Evolutionary conservation across 2,329 filamentous ascomycete species (phyloP), one percentile per base, ranked within the genome.

Genomic region (Pezicula radicicola): DNA sequence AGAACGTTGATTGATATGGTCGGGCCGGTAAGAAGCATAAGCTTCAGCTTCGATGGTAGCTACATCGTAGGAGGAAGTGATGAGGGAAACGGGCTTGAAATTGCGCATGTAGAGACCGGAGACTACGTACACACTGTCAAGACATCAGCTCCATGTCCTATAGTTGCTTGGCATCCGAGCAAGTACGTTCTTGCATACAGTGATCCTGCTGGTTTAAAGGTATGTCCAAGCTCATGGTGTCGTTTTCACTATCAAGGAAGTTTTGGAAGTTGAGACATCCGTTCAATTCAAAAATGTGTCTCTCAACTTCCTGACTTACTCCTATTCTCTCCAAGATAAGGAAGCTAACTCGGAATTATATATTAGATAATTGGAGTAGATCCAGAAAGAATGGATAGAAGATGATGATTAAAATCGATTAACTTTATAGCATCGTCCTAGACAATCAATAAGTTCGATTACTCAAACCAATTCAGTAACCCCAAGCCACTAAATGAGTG

Each of bases 11-110:
- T 83, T 35, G 78, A 81, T 60, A 87, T 89, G 73, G 77, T 79
- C 9, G 86, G 86, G 1, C 83, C 87, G 3, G 84, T 92, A 27
- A 79, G 82, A 63, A 88, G 81, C 64, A 76, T 92, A 51, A 63
- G 86, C 63, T 93, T 92, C 66, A 88, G 83, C 15, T 92, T 88
- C 68, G 88, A 92, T 61, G 88, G 89, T 1, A 85, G 81, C 62
- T 93, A 85, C 64, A 72, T 92, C 21, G 83, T 86, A 2, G 88
- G 84, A 9, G 88, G 88, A 18, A 88, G 85, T 52, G 88, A 91
- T 50, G 87, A 91, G 70, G 85, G 81, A 25, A 70, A 79, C 50
- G 85, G 85, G 9, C 68, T 92, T 28, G 82, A 89, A 46, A 80
- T 91, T 40, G 83, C 81, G 18, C 87, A 91, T 64, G 81, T 83